Evolutionary conservation across 2,329 filamentous ascomycete species (phyloP), one percentile per base, ranked within the genome.

Genomic region (Talaromyces sp.): DNA sequence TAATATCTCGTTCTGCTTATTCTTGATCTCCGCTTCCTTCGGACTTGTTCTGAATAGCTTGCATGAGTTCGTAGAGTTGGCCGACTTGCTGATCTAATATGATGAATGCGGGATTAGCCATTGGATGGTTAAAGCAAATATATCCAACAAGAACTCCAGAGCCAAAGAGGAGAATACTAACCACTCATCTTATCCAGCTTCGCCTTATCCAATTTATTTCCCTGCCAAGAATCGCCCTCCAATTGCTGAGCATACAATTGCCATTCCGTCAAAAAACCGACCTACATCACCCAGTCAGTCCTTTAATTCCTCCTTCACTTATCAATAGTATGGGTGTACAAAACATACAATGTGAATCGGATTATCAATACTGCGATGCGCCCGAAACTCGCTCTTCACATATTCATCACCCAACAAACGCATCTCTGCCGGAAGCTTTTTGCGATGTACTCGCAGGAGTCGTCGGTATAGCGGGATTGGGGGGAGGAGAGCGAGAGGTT

Each of bases 201-300:
- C 0, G 81, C 83, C 70, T 87, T 86, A 69, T 98, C 94, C 76
- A 98, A 84, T 76, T 89, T 94, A 69, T 92, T 91, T 1, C 90
- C 94, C 67, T 86, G 84, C 95, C 95, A 98, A 0, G 84, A 78
- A 62, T 96, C 90, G 0, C 93, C 94, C 74, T 98, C 94, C 17
- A 99, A 81, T 75, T 92, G 89, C 76, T 99, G 94, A 1, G 93
- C 93, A 75, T 98, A 99, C 61, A 92, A 81, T 78, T 99, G 95
- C 94, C 94, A 99, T 78, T 98, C 93, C 0, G 91, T 94, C 71
- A 99, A 83, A 77, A 99, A 99, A 1, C 94, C 95, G 72, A 98
- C 92, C 92, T 96, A 15, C 45, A 61, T 31, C 62, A 63, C 29
- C n/a, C 56, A n/a, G 5, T 56, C 31, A 56, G n/a, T 54, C 51